Percentiles rank a stretch among this genome's conserved stretches.
phyloP scores from a whole-genome alignment of 352 stramenopile species.

The Hyaloperonospora brassicae region DNA sequence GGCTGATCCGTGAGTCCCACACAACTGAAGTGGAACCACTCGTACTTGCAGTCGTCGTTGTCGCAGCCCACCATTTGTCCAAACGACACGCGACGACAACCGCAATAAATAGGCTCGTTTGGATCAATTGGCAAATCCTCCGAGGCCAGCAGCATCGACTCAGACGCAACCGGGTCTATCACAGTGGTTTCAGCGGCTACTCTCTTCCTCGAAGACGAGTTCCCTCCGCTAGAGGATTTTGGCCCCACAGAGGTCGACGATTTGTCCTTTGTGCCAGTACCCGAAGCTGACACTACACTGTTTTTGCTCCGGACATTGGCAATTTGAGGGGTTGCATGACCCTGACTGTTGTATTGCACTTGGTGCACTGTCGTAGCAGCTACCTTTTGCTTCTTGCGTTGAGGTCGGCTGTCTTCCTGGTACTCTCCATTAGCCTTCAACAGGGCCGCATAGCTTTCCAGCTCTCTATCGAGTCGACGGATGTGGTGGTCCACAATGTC shows the following conservation, averaged over 20 bases:
- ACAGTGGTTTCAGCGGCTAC: constrained; percentile 35
- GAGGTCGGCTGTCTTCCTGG: constrained; percentile 53
- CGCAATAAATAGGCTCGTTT: constrained; percentile 85
- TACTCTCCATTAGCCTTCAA: constrained; percentile 75
- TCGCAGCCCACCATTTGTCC: constrained; percentile 90
- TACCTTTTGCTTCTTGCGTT: constrained; percentile 47
- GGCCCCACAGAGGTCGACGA: constrained; percentile 9
- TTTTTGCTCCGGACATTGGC: constrained; percentile 29
- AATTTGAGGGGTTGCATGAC: constrained; percentile 14
- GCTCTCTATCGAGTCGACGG: constrained; percentile 62
- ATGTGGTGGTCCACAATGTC: constrained; percentile 85
- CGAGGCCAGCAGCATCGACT: constrained; percentile 32
- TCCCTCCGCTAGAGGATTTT: constrained; percentile 14
- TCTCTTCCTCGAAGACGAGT: constrained; percentile 37
- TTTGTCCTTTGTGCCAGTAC: constrained; percentile 19
- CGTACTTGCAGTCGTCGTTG: constrained; percentile 90
- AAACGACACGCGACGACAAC: constrained; percentile 81
- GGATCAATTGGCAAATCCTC: constrained; percentile 81
- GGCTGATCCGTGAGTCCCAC: constrained; percentile 82
- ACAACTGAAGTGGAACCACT: constrained; percentile 90
- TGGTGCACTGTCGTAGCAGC: constrained; percentile 15
- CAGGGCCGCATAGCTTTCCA: constrained; percentile 63
- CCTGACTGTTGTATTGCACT: constrained; percentile 14
- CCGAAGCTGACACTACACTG: constrained; percentile 7
- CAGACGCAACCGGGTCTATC: constrained; percentile 13